phyloP scores from a whole-genome alignment of 2,329 filamentous ascomycete genomes.

The Leptographium galeiforme region DNA sequence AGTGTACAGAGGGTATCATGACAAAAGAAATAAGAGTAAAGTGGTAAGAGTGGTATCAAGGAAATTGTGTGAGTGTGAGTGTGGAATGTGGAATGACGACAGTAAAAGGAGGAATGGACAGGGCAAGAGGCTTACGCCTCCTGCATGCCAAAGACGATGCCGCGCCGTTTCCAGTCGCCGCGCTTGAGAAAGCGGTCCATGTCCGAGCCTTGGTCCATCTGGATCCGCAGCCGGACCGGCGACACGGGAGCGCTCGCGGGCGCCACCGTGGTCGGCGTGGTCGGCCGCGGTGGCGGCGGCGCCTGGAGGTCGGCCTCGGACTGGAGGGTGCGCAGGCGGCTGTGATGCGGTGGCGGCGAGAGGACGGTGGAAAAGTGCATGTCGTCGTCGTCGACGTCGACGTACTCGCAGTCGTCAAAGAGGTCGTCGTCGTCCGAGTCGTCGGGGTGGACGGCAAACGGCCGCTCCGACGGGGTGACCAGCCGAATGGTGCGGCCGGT shows the following conservation, averaged over 20 bases:
- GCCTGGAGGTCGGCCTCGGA: slow-evolving; percentile 6
- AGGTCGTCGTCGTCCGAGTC: slow-evolving; percentile 3
- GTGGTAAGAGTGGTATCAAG: background rate
- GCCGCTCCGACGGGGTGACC: background rate
- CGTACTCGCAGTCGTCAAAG: background rate
- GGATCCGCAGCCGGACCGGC: slow-evolving; percentile 11
- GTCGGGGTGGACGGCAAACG: background rate
- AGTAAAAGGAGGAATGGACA: background rate
- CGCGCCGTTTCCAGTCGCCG: slow-evolving; percentile 23
- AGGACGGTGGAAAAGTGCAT: slow-evolving; percentile 4
- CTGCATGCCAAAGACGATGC: slow-evolving; percentile 20
- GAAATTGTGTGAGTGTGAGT: background rate
- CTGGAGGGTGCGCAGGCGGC: slow-evolving; percentile 5
- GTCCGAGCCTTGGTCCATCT: slow-evolving; percentile 9
- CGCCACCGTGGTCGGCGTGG: slow-evolving; percentile 1
- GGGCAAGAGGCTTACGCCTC: slow-evolving; percentile 11
- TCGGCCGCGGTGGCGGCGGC: slow-evolving; percentile 2
- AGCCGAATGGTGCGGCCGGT: slow-evolving; percentile 8
- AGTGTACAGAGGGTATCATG: background rate
- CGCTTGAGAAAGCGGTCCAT: slow-evolving; percentile 18
- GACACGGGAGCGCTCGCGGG: slow-evolving; percentile 4
- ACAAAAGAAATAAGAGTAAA: background rate
- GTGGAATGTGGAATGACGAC: background rate
- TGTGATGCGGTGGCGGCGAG: slow-evolving; percentile 10
- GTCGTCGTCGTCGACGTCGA: background rate